Evolutionary conservation across 192 early-diverging fungal genomes (phyloP).

Genomic region (Podochytrium sp.): DNA sequence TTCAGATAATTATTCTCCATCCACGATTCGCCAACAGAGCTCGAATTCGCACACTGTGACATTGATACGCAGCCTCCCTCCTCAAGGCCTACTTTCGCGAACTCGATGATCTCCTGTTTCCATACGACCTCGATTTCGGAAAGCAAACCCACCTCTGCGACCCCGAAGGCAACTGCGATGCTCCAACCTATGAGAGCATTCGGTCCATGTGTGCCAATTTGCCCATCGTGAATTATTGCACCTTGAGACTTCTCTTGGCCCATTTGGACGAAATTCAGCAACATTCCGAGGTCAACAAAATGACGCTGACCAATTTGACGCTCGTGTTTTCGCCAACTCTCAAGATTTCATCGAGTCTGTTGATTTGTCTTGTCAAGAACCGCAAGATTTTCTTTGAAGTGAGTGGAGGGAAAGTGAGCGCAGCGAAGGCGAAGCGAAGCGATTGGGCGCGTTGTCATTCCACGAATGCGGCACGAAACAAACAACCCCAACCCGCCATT

Average conservation of each 20-base stretch:
- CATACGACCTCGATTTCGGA: neutral
- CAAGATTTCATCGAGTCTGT: neutral
- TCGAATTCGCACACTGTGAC: conserved; percentile 1
- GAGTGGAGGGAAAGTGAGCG: no score
- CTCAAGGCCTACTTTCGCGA: conserved; percentile 3
- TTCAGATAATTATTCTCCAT: neutral
- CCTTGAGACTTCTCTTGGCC: conserved; percentile 1
- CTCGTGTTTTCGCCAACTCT: conserved; percentile 16
- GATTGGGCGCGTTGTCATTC: no score
- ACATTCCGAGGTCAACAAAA: conserved; percentile 14
- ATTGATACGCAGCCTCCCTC: conserved; percentile 8
- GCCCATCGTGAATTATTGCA: neutral
- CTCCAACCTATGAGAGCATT: neutral
- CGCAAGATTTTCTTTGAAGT: neutral
- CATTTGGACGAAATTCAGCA: conserved; percentile 3
- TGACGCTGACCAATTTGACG: conserved; percentile 8
- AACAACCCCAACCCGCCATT: conserved; percentile 15
- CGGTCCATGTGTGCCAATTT: neutral
- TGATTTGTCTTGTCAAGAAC: neutral
- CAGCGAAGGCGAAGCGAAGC: no score
- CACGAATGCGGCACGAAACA: no score
- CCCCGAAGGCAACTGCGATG: neutral
- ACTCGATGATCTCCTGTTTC: neutral
- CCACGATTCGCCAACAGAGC: neutral
- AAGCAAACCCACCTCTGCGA: neutral